phyloP scores from a whole-genome alignment of 441 rosid species.

The Macaranga tanarius region DNA sequence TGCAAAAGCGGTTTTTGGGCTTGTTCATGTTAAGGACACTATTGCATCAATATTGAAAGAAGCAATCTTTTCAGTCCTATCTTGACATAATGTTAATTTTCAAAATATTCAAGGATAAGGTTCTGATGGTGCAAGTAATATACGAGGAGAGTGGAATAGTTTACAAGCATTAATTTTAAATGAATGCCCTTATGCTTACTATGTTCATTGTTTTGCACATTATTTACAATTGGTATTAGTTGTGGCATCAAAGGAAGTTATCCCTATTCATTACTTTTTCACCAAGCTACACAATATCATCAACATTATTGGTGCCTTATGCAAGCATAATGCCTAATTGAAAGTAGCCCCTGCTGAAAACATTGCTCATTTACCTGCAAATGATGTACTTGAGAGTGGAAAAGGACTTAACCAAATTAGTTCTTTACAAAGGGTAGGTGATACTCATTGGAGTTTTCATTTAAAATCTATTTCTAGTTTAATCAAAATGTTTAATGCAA shows the following conservation, averaged over 20 bases:
- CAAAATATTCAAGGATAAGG: neutral
- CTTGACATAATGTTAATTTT: neutral
- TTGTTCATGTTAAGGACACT: neutral
- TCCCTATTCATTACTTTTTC: no score
- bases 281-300: neutral
- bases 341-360: no score
- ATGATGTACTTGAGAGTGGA: no score
- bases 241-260: neutral
- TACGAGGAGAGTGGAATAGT: neutral
- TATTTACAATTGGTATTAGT: neutral
- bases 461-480: no score
- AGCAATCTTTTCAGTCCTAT: neutral
- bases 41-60: neutral
- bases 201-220: conserved; percentile 14
- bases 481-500: no score
- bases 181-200: neutral
- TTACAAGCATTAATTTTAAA: neutral
- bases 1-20: neutral
- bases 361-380: no score
- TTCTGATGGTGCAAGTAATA: conserved; percentile 3
- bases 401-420: no score
- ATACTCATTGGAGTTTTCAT: no score
- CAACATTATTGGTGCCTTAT: no score
- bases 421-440: no score
- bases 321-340: no score